Percentiles rank a stretch among this genome's conserved stretches.
Conservation (phyloP, 1,139 yeast genomes). For the Candida smagusa region DNA sequence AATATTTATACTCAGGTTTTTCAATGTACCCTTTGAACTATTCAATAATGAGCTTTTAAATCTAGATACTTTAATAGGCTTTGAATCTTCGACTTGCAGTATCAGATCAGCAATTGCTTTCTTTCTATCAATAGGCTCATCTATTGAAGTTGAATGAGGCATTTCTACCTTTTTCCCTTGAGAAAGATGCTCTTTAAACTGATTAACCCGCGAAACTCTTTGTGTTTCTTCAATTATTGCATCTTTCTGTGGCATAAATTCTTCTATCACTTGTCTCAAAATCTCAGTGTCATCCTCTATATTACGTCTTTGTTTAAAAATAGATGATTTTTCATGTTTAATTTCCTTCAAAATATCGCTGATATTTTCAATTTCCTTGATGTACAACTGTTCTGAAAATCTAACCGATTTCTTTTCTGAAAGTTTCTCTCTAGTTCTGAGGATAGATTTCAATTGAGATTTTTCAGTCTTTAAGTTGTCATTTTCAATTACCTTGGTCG, state of each 20-base stretch:
- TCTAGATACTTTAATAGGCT: conserved; percentile 8
- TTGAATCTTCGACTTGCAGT: conserved; percentile 15
- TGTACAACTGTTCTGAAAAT: conserved; percentile 49
- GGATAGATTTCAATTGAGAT: conserved; percentile 1
- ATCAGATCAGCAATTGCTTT: conserved; percentile 24
- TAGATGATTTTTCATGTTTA: conserved; percentile 16
- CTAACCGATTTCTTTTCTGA: conserved; percentile 43
- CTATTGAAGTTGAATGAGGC: conserved; percentile 1
- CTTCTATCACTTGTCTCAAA: conserved; percentile 1
- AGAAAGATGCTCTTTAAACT: conserved; percentile 4
- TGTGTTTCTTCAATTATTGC: not conserved
- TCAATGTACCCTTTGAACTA: not conserved
- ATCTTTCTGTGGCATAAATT: not conserved
- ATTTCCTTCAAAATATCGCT: conserved; percentile 46
- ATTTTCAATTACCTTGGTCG: conserved; percentile 4
- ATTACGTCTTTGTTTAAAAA: conserved; percentile 23
- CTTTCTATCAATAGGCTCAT: conserved; percentile 14
- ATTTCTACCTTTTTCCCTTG: conserved; percentile 2
- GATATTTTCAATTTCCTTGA: conserved; percentile 59
- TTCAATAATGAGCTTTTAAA: conserved; percentile 7
- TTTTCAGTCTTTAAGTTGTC: conserved; percentile 1
- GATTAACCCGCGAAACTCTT: conserved; percentile 1
- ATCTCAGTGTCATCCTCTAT: conserved; percentile 9
- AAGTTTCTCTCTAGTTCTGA: not conserved
- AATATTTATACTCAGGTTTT: not conserved